Percentiles rank a stretch among this genome's conserved stretches.
Conservation (phyloP, 2,329 filamentous ascomycete genomes). For the Calycina marina region DNA sequence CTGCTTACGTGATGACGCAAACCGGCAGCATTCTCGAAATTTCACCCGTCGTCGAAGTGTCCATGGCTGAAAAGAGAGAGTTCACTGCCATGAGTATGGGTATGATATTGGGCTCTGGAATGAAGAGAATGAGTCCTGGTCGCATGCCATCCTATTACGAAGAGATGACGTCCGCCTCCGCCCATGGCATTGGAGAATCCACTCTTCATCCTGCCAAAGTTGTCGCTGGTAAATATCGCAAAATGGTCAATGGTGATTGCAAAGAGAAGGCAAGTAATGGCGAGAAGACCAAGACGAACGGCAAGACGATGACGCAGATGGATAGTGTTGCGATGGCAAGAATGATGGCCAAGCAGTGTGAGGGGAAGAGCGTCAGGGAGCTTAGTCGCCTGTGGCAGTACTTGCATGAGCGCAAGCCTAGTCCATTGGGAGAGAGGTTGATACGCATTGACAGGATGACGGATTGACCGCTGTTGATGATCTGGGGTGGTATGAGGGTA, state of each 20-base stretch:
- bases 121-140: neutral
- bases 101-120: neutral
- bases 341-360: neutral
- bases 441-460: no score
- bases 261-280: neutral
- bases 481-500: no score
- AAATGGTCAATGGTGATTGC: neutral
- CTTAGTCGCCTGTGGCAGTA: conserved; percentile 47
- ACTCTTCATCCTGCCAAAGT: no score
- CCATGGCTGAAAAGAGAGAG: conserved; percentile 9
- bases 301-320: neutral
- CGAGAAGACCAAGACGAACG: neutral
- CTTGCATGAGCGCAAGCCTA: no score
- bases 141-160: no score
- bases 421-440: no score
- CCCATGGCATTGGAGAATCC: no score
- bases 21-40: conserved; percentile 4
- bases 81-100: conserved; percentile 7
- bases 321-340: neutral
- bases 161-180: no score
- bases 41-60: conserved; percentile 6
- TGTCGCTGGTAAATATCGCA: neutral
- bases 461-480: no score
- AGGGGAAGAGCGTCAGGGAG: conserved; percentile 32
- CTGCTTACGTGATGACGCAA: neutral